Conservation (phyloP, 352 stramenopile genomes). For the Thalassiosira exigua region DNA sequence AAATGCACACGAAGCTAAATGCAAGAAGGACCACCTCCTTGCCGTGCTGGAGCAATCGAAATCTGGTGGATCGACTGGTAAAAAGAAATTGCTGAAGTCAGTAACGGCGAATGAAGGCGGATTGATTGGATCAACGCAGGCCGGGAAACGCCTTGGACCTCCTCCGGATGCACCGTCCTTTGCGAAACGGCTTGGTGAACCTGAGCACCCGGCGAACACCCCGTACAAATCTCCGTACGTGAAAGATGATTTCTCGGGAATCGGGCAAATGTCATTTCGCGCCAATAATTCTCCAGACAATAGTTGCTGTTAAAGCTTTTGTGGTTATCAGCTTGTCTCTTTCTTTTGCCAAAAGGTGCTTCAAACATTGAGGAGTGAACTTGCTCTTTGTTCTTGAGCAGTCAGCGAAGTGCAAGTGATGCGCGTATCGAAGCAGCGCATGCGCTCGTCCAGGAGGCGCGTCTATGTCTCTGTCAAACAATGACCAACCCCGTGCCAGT, state of each 20-base stretch:
- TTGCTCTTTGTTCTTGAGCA: too few species aligned
- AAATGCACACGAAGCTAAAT: conserved; percentile 49
- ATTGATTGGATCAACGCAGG: conserved; percentile 3
- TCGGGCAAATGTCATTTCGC: background rate
- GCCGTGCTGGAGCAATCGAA: conserved; percentile 38
- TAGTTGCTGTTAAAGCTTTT: background rate
- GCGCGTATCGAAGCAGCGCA: too few species aligned
- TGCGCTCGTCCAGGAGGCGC: too few species aligned
- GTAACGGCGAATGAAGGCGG: background rate
- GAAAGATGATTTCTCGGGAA: background rate
- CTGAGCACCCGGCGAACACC: background rate
- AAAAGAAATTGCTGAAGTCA: conserved; percentile 36
- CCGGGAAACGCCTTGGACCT: conserved; percentile 5
- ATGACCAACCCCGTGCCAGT: conserved; percentile 36
- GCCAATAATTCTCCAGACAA: background rate
- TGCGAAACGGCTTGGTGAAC: background rate
- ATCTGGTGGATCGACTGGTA: conserved; percentile 25
- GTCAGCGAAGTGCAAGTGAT: too few species aligned
- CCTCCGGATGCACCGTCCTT: conserved; percentile 7
- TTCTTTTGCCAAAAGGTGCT: too few species aligned
- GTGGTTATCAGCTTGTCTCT: too few species aligned
- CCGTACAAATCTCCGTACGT: conserved; percentile 16
- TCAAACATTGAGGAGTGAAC: too few species aligned
- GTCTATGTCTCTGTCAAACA: too few species aligned
- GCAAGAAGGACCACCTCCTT: conserved; percentile 45